Evolutionary conservation across 140 eudicot genomes (phyloP), one percentile per base, ranked within the genome.

Genomic region (Stevia rebaudiana): DNA sequence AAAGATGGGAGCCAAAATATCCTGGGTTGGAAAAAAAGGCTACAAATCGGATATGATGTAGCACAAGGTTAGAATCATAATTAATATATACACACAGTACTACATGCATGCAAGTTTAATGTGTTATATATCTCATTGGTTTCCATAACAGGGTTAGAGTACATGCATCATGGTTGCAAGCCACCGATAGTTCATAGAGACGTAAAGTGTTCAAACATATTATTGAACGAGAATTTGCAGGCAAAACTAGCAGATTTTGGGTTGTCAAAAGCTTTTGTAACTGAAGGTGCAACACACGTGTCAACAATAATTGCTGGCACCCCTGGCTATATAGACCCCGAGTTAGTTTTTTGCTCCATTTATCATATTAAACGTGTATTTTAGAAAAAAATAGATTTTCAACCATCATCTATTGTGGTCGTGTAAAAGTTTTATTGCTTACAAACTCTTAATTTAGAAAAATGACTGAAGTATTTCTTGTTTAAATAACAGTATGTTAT

Each of bases 211-310:
- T 54, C 67, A 50, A 76, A 76, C 73, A 82, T 82, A 30, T 59
- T 82, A 58, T 44, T 82, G 8, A 76, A 65, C 8, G 78, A 47
- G 11, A 73, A 65, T 3, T 66, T 79, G 9, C 80, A 73, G 13
- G 84, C 82, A 44, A 76, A 82, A 61, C n/a, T 82, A 54, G 78
- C 84, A 7, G 85, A 82, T 74, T 79, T 79, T 40, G 80, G 84
- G 42, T 18, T 79, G 28, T 79, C 88, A 12, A 54, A 53, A 79
- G 81, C 68, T 65, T 72, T 79, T 43, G 33, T 78, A 22, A 25
- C 41, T 1, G 84, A 79, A 79, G 74, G 60, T 8, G 76, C 42
- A 3, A 52, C 85, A 12, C 80, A 76, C 46, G 59, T 76, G 11
- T 72, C 85, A 51, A 82, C 88, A 10, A 55, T 22, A 12, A 53